Base-by-base conservation (phyloP, 2,329 filamentous ascomycete genomes). In the Colletotrichum caudatum region DNA sequence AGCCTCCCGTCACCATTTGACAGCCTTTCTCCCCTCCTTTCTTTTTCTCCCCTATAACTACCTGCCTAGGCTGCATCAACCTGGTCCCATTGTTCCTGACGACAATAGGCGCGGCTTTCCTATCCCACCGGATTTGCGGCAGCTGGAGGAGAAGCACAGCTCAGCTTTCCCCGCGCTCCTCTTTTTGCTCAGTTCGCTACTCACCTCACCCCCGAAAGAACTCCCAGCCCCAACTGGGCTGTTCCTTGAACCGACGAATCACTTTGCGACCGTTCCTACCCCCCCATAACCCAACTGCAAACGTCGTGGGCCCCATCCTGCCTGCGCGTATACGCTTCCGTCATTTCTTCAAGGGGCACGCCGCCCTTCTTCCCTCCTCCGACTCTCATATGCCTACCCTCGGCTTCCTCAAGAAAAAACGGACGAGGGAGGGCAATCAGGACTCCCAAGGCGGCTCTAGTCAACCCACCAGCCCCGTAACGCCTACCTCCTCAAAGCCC, bases 321-420 rank as follows among this genome's bases (percentile, higher is more conserved):
- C 48, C 66, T 72, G 54, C 59, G 54, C 66, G 41, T 50, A 56
- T 57, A 59, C 69, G 46, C 48, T n/a, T 16, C 26, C 48, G 46
- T 46, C 60, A 41, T 71, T 66, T 71, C 56, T 41, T 53, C 56
- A 41, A 51, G 50, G 67, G 60, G 66, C 67, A 70, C 56, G 70
- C 61, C 35, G 61, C 62, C 77, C 74, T 78, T 77, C 76, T 76
- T 71, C 74, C 76, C 73, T 75, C 77, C 76, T 78, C 66, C 72
- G 66, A 59, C 68, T 57, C 66, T 76, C 81, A 79, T 80, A 98
- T 99, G 96, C 96, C 95, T 91, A 93, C 90, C 83, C 90, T 98
- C 87, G 94, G 94, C 83, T 94, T 98, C 81, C 90, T 98, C 81
- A 98, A 98, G 90, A 98, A 97, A 90, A 97, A 97, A 89, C 92